A percentile compares a stretch with the other conserved stretches of the same genome.
Evolutionary conservation across 306 rosid genomes (phyloP).

Genomic region (Gastrolobium villosum): DNA sequence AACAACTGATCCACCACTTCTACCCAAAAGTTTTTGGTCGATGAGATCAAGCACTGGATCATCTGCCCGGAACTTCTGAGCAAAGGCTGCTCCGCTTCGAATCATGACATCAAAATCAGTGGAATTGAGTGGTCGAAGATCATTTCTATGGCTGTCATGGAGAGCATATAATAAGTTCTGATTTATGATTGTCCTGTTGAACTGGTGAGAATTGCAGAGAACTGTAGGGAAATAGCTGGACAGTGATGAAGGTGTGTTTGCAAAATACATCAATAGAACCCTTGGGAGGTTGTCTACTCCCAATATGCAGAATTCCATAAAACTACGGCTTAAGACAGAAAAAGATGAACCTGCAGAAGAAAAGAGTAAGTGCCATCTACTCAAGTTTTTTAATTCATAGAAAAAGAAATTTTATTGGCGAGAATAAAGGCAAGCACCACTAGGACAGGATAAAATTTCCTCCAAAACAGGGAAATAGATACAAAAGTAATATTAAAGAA

Average conservation of each 20-base stretch:
- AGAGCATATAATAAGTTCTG: conserved; percentile 68
- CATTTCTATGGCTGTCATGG: conserved; percentile 52
- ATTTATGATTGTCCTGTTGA: conserved; percentile 79
- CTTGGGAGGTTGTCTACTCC: conserved; percentile 95
- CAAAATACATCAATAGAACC: conserved; percentile 85
- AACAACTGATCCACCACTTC: conserved; percentile 58
- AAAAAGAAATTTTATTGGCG: conserved; percentile 5
- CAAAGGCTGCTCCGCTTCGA: conserved; percentile 86
- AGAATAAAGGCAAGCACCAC: neutral
- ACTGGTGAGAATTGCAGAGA: conserved; percentile 80
- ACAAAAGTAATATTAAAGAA: neutral
- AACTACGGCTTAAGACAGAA: conserved; percentile 73
- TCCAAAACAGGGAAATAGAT: neutral
- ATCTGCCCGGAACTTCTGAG: conserved; percentile 58
- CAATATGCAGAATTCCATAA: conserved; percentile 83
- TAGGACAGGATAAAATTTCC: neutral
- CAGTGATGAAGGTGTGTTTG: conserved; percentile 83
- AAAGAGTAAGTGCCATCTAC: conserved; percentile 29
- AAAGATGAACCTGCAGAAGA: conserved; percentile 80
- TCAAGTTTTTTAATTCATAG: neutral
- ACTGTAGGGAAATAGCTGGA: conserved; percentile 88
- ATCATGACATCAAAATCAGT: conserved; percentile 69
- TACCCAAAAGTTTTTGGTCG: conserved; percentile 71
- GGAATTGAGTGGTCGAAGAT: conserved; percentile 58
- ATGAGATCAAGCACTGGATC: conserved; percentile 86